Base-by-base conservation (phyloP, 257 asterid genomes). In the Solanum virginianum region DNA sequence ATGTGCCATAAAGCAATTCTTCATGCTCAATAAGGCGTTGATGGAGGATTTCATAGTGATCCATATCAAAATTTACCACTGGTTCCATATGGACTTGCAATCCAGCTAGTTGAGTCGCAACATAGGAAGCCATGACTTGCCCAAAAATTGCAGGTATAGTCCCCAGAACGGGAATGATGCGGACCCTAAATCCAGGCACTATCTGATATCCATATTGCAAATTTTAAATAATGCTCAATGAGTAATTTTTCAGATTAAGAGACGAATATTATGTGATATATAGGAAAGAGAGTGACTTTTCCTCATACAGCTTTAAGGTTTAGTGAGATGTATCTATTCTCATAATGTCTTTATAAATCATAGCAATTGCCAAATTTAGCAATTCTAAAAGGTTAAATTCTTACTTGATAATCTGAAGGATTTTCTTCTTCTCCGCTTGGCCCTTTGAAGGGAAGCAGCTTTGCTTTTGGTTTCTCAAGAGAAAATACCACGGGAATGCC, bases 351-450 rank as follows among this genome's bases (percentile, higher is more conserved):
- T 29, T 5, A 75, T 24, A 63, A 24, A 63, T 24, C 26, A 68
- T 79, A 79, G 65, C 10, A 79, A 79, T 79, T 79, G 18, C 83
- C 14, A 53, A 51, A 51, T 26, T 79, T 79, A 10, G 49, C 49
- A 53, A 17, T 53, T 79, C 49, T 29, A 79, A 26, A 84, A 80
- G 56, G 81, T 82, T 26, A 77, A 62, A 86, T 69, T 82, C 91
- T 89, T 92, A 96, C 99, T 90, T 96, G 99, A 88, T 95, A 96
- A 91, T 96, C 98, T 83, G 98, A 95, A 88, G 99, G 99, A 87
- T 93, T 94, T 88, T 94, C 99, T 87, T 93, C 98, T 84, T 91
- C 97, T 81, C 98, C 99, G 63, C 89, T 92, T 60, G 98, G 93
- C 86, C 93, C 99, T 94, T 90, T 87, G 87, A 96, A 96, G 18